These are phyloP conservation scores for Kwoniella bestiolae DNA, from an alignment of 768 basidiomycete genomes.

Conservation along the genomic window DNA sequence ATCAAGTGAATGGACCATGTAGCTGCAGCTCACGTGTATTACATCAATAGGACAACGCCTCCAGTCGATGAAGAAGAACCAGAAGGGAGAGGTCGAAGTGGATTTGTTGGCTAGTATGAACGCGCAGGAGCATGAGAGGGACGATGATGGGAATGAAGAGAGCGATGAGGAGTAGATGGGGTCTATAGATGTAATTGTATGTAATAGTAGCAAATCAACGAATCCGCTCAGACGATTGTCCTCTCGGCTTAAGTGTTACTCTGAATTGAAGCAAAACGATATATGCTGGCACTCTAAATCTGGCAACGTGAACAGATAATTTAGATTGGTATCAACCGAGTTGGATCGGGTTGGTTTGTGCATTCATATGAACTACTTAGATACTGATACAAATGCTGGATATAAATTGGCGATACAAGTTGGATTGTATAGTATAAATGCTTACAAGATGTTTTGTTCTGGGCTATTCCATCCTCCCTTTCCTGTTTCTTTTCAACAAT, in stretches of 20 bases:
- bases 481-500: background rate
- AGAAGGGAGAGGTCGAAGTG: constrained; percentile 42
- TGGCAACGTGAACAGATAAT: background rate
- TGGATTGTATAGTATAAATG: constrained; percentile 18
- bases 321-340: constrained; percentile 1
- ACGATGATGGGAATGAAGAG: constrained; percentile 27
- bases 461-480: background rate
- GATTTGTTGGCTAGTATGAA: constrained; percentile 53
- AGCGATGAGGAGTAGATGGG: constrained; percentile 39
- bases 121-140: constrained; percentile 48
- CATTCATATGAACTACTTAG: constrained; percentile 2
- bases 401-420: constrained; percentile 19
- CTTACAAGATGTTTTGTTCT: constrained; percentile 2
- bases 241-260: no score
- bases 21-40: no score
- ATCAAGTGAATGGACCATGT: no score
- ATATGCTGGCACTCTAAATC: no score
- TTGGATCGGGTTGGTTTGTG: constrained; percentile 20
- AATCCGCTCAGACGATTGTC: no score
- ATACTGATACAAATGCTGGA: constrained; percentile 14
- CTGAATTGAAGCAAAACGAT: no score
- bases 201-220: no score
- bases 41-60: constrained; percentile 48
- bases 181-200: background rate
- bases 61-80: constrained; percentile 49